Conservation (phyloP, 139 green algal species). For the Chlorella sp. region DNA sequence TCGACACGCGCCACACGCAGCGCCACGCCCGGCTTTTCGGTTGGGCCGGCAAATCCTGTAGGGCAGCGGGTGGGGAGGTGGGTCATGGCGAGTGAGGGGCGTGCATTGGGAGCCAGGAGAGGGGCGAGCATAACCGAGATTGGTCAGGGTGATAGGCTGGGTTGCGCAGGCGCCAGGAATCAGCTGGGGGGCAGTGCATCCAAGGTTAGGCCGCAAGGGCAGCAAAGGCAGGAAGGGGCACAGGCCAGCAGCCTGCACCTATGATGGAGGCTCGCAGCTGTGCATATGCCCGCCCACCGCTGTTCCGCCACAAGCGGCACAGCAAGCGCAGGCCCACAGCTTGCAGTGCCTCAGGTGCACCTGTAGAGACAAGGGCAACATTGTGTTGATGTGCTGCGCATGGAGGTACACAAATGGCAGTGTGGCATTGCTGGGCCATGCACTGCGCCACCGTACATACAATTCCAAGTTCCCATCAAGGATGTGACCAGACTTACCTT, state of each 20-base stretch:
- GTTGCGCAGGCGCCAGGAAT: too few species aligned
- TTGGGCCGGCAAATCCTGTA: constrained; percentile 28
- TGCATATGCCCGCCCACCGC: constrained; percentile 46
- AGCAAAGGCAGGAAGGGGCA: background rate
- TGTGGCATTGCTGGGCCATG: background rate
- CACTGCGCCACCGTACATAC: too few species aligned
- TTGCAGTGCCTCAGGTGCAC: constrained; percentile 46
- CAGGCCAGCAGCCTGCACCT: constrained; percentile 10
- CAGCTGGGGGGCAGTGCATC: too few species aligned
- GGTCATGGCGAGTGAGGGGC: background rate
- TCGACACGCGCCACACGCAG: constrained; percentile 54
- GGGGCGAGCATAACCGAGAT: background rate
- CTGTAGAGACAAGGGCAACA: background rate
- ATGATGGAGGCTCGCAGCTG: constrained; percentile 32
- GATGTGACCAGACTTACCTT: background rate
- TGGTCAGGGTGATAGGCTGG: too few species aligned
- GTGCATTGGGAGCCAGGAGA: background rate
- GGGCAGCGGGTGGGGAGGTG: background rate
- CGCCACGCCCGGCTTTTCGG: background rate
- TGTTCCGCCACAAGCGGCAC: constrained; percentile 50
- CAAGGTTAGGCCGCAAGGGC: background rate
- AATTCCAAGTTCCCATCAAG: too few species aligned
- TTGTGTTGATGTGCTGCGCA: background rate
- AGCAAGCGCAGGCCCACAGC: constrained; percentile 58
- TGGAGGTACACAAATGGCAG: background rate